Evolutionary conservation across 306 rosid genomes (phyloP), one percentile per base, ranked within the genome.

Genomic region (Potentilla sterilis): DNA sequence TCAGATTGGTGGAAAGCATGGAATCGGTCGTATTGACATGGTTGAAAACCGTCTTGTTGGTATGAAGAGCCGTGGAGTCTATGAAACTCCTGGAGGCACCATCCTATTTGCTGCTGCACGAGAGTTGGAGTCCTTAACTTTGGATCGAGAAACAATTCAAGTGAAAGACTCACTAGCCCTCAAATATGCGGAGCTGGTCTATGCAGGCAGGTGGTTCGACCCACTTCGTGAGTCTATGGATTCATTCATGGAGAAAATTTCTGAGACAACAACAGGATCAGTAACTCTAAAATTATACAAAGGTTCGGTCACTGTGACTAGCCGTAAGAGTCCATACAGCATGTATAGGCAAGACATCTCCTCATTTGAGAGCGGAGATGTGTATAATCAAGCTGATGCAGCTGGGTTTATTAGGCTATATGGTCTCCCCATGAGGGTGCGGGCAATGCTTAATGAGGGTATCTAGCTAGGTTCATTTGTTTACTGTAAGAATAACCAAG

Each of bases 81-180:
- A 91, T 62, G 98, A 94, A 87, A 94, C 98, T 75, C 98, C 98
- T 0, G 98, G 97, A 2, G 98, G 98, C 65, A 94, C 98, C 72
- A 90, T 94, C 77, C 92, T 94, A 6, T 94, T 87, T 7, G 28
- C 88, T 4, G 98, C 96, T 28, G 91, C 85, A 28, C 87, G 81
- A 0, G 98, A 92, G 83, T 68, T 94, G 38, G 98, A 94, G 77
- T 90, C 86, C 32, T 77, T 94, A 76, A 94, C 96, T 1, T 87
- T 94, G n/a, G 97, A 94, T 54, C 83, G 97, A 44, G 96, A 94
- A 75, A 86, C 93, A 55, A 79, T 91, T 15, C 96, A 90, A 73
- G 81, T 83, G 14, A 94, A 94, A 72, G 98, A 94, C 62, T 77
- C 89, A 0, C 58, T 87, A 2, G 95, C 98, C 42, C 93, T 94